Conservation (phyloP, 225 moss, liverwort and hornwort species). For the Thuidium tamariscinum region DNA sequence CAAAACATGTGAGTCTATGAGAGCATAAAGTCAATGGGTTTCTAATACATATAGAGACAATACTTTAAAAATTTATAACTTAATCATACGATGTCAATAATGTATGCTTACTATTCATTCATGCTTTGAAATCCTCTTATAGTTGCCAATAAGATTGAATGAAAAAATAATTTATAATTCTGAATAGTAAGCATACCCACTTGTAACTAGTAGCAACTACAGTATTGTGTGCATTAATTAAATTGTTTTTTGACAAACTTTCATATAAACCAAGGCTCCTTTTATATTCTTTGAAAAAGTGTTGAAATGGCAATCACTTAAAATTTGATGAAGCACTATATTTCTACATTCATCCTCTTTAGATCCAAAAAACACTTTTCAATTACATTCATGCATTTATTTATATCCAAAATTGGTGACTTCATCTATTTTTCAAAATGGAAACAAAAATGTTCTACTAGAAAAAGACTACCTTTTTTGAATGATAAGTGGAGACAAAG, state of each 20-base stretch:
- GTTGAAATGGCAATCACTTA: background rate
- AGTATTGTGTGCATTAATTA: accelerated
- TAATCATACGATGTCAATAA: background rate
- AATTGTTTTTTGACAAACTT: background rate
- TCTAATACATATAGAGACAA: accelerated
- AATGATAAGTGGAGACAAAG: too few relatives aligned
- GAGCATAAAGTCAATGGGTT: background rate
- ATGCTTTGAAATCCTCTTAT: background rate
- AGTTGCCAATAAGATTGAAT: background rate
- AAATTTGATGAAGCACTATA: background rate
- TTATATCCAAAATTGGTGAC: background rate
- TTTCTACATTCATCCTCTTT: background rate
- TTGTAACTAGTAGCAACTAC: background rate
- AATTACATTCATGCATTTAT: background rate
- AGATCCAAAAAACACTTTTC: background rate
- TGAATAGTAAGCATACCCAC: background rate
- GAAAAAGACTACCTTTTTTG: background rate
- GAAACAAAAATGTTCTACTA: accelerated
- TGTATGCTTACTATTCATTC: background rate
- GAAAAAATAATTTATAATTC: background rate
- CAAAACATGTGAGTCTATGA: background rate
- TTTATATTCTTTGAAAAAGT: background rate
- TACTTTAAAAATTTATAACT: background rate
- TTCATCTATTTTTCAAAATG: background rate
- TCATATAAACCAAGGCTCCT: accelerated